Evolutionary conservation across 805 yeast species (phyloP), one percentile per base, ranked within the genome.

Genomic region (Monosporozyma servazzii): DNA sequence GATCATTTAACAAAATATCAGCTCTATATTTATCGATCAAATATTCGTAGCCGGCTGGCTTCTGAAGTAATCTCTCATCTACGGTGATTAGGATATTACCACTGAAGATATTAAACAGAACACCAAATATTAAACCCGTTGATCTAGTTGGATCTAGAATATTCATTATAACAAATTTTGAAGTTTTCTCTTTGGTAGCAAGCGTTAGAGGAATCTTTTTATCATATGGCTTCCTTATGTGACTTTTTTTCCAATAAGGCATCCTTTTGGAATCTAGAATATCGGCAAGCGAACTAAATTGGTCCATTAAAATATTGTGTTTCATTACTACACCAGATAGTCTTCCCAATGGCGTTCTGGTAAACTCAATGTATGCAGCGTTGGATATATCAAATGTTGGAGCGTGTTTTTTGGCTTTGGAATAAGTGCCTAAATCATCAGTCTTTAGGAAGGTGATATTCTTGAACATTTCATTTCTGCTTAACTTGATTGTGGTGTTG

Each of bases 291-390:
- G 88, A 78, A 54, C 79, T 77, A 90, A 93, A 87, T 63, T 93
- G 99, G 57, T 88, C 91, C 63, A 86, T 76, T 6, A 93, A 78
- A 0, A 96, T 89, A 53, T 88, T 74, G 65, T 93, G 98, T 23
- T 93, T 86, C 63, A 93, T 78, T 1, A 95, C 96, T 36, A 93
- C 95, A 17, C 99, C 99, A 52, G 96, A 75, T 36, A 89, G 69
- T 56, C 90, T 95, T 2, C 98, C 98, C 27, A 86, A 79, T 0
- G 97, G 95, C 1, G 95, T 85, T 58, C 90, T 79, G 0, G 93
- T 81, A 62, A 86, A 93, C 69, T 93, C 99, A 13, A 93, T 90
- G 61, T 93, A 93, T 0, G 98, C 96, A 53, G 93, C 71, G 61
- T 88, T 95, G 1, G 90, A 87, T 1, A 82, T 79, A 57, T 84